A percentile compares a stretch with the other conserved stretches of the same genome.
phyloP scores from a whole-genome alignment of 2,329 filamentous ascomycete species.

The Apiospora sp. region DNA sequence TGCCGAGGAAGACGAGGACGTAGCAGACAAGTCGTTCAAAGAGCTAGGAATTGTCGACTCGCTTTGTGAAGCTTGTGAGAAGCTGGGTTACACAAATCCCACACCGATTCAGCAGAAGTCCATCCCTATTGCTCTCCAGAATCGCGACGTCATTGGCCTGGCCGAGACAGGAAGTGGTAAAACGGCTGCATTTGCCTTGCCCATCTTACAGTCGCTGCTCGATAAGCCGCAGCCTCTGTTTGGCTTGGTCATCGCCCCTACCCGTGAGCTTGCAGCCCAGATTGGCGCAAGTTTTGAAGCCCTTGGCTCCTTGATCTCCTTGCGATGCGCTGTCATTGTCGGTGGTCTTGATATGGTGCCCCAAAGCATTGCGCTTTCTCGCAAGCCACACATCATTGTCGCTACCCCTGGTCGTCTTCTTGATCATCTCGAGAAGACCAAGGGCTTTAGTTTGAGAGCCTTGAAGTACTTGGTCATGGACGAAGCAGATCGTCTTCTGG shows the following conservation, averaged over 20 bases:
- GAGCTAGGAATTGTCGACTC: slow-evolving; percentile 83
- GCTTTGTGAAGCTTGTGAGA: slow-evolving; percentile 86
- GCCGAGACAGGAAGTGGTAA: slow-evolving; percentile 97
- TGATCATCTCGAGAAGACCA: slow-evolving; percentile 95
- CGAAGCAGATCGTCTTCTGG: slow-evolving; percentile 89
- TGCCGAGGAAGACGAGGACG: slow-evolving; percentile 35
- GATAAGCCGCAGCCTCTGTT: slow-evolving; percentile 87
- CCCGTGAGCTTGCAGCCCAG: slow-evolving; percentile 90
- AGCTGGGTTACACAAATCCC: slow-evolving; percentile 82
- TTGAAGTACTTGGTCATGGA: slow-evolving; percentile 94
- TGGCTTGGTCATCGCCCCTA: slow-evolving; percentile 90
- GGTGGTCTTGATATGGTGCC: slow-evolving; percentile 96
- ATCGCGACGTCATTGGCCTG: slow-evolving; percentile 88
- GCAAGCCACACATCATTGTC: slow-evolving; percentile 93
- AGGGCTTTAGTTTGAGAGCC: slow-evolving; percentile 85
- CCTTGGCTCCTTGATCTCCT: slow-evolving; percentile 85
- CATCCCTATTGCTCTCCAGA: slow-evolving; percentile 81
- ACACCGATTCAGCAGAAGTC: slow-evolving; percentile 89
- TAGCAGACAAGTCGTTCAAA: slow-evolving; percentile 66
- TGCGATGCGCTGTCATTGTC: slow-evolving; percentile 85
- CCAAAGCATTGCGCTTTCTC: slow-evolving; percentile 89
- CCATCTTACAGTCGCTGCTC: slow-evolving; percentile 89
- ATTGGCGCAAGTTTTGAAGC: slow-evolving; percentile 90
- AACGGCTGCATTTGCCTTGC: slow-evolving; percentile 92
- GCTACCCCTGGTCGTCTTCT: slow-evolving; percentile 89